Conservation (phyloP, 139 green algal genomes). For the Haematococcus sp. region DNA sequence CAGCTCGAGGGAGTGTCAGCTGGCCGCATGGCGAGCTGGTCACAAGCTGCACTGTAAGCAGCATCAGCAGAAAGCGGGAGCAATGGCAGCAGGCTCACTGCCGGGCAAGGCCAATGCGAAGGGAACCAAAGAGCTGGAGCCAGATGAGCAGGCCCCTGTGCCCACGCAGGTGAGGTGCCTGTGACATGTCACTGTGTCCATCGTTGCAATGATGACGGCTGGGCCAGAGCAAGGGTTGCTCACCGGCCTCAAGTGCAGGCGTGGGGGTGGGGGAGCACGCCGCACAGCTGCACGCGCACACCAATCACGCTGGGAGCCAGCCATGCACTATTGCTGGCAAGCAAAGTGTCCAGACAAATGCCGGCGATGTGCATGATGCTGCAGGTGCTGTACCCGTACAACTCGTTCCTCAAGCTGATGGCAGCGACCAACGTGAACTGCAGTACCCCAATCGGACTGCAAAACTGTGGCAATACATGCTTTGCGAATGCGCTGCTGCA, state of each 20-base stretch:
- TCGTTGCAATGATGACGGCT: background rate
- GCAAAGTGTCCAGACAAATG: too few species aligned
- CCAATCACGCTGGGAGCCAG: background rate
- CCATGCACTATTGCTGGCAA: background rate
- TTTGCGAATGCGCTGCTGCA: conserved; percentile 34
- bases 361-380: too few species aligned
- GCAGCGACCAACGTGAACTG: background rate
- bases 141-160: background rate
- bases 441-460: conserved; percentile 16
- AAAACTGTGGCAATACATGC: conserved; percentile 41
- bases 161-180: background rate
- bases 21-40: conserved; percentile 2
- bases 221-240: background rate
- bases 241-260: background rate
- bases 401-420: background rate
- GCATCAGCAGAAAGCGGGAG: background rate
- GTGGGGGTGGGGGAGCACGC: background rate
- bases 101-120: background rate
- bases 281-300: background rate
- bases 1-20: conserved; percentile 22
- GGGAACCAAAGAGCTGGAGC: background rate
- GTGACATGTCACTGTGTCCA: background rate
- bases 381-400: background rate
- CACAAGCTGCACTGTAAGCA: conserved; percentile 17
- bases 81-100: conserved; percentile 8